Evolutionary conservation across 75 land plant species (phyloP).

Genomic region (Ceratopteris richardii): DNA sequence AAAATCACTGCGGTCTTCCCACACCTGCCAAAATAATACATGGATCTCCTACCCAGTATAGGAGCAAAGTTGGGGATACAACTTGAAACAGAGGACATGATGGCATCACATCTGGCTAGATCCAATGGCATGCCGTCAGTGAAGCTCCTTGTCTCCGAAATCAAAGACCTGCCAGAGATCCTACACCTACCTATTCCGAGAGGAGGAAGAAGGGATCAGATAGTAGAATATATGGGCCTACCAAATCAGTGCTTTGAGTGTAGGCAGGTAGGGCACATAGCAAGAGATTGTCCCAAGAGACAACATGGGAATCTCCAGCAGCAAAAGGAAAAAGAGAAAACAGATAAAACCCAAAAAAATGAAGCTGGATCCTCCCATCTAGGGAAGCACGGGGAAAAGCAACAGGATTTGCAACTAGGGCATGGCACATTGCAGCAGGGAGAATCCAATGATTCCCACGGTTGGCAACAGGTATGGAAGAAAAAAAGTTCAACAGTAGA

Average conservation of each 20-base stretch:
- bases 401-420: not conserved
- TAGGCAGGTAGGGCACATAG: not conserved
- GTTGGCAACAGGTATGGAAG: not conserved
- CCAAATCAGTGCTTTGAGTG: not conserved
- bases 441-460: not conserved
- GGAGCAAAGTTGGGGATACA: conserved; percentile 1
- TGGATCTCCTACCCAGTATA: not conserved
- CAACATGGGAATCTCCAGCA: not conserved
- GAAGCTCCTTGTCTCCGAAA: not conserved
- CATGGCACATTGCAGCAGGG: not conserved
- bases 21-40: not conserved
- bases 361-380: not conserved
- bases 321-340: not conserved
- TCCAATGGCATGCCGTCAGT: not conserved
- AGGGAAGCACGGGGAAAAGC: not conserved
- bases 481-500: not conserved
- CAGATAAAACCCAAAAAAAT: not conserved
- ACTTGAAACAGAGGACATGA: not conserved
- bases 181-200: not conserved
- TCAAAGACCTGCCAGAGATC: not conserved
- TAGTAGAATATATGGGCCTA: not conserved
- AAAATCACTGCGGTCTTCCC: not conserved
- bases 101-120: not conserved
- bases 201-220: not conserved
- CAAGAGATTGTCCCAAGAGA: not conserved